Evolutionary conservation across 106 monocot genomes (phyloP).

Genomic region (Chionographis japonica): DNA sequence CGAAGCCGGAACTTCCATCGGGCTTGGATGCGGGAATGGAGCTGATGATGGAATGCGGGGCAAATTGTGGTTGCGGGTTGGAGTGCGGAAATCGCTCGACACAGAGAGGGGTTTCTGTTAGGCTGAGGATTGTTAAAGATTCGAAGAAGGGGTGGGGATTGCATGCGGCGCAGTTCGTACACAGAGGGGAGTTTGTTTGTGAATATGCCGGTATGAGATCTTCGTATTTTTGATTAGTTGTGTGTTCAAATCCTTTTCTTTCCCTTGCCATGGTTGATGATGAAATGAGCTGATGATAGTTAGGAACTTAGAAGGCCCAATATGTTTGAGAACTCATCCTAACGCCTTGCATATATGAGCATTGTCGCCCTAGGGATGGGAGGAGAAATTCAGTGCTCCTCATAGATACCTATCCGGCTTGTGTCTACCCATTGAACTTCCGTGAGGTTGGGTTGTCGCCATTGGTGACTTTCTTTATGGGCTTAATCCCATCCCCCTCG

Average conservation of each 20-base stretch:
- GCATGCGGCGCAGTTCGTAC: constrained; percentile 37
- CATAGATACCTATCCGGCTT: no score
- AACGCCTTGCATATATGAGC: no score
- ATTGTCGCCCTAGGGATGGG: no score
- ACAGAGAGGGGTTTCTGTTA: constrained; percentile 39
- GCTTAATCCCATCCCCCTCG: no score
- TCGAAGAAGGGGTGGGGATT: constrained; percentile 61
- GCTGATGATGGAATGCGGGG: constrained; percentile 46
- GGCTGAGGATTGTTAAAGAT: constrained; percentile 38
- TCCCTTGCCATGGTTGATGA: no score
- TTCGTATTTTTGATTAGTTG: neutral
- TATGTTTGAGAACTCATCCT: no score
- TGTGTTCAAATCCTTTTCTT: neutral
- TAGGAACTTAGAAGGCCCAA: neutral
- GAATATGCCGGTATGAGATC: constrained; percentile 56
- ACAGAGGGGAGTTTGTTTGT: constrained; percentile 48
- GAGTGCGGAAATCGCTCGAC: constrained; percentile 45
- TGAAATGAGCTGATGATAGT: neutral
- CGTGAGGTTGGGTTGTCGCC: no score
- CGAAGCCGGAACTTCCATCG: neutral
- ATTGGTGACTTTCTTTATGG: no score
- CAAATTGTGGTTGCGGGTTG: constrained; percentile 31
- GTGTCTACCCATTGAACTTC: no score
- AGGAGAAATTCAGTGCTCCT: no score
- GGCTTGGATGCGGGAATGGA: constrained; percentile 8